Evolutionary conservation across 2,329 filamentous ascomycete genomes (phyloP).

Genomic region (Drechslerella coelobrocha): DNA sequence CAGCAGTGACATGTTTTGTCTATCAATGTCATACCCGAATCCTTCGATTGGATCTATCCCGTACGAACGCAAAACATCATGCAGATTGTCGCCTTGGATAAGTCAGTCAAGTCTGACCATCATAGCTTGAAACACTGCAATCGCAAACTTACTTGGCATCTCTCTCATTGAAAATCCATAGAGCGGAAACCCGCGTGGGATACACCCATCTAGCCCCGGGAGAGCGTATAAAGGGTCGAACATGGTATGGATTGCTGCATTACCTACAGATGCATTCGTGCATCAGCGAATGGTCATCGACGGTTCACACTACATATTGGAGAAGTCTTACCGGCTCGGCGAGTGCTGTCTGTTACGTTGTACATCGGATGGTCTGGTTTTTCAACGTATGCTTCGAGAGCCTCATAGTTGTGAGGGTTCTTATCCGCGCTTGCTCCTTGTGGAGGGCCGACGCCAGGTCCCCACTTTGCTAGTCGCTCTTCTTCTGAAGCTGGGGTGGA

Average conservation of each 20-base stretch:
- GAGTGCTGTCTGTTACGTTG: conserved; percentile 36
- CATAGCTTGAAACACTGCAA: neutral
- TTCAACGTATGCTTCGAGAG: conserved; percentile 31
- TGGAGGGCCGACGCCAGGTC: conserved; percentile 24
- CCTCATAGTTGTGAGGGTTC: conserved; percentile 31
- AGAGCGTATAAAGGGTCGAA: conserved; percentile 38
- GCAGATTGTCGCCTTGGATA: conserved; percentile 28
- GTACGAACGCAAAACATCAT: conserved; percentile 27
- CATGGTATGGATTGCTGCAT: conserved; percentile 45
- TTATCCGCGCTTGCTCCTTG: conserved; percentile 5
- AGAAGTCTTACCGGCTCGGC: conserved; percentile 23
- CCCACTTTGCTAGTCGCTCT: conserved; percentile 38
- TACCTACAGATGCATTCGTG: conserved; percentile 11
- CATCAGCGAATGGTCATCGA: neutral
- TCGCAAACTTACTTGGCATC: conserved; percentile 37
- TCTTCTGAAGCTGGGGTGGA: conserved; percentile 19
- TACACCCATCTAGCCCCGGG: conserved; percentile 28
- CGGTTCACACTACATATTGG: neutral
- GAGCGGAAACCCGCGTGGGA: conserved; percentile 39
- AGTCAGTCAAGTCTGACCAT: neutral
- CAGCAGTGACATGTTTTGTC: conserved; percentile 39
- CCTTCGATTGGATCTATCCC: conserved; percentile 35
- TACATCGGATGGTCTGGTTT: conserved; percentile 33
- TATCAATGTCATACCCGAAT: conserved; percentile 35
- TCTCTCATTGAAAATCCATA: conserved; percentile 47